Percentiles rank a stretch among this genome's conserved stretches.
phyloP scores from a whole-genome alignment of 2,329 filamentous ascomycete genomes.

The Podosphaera xanthii region DNA sequence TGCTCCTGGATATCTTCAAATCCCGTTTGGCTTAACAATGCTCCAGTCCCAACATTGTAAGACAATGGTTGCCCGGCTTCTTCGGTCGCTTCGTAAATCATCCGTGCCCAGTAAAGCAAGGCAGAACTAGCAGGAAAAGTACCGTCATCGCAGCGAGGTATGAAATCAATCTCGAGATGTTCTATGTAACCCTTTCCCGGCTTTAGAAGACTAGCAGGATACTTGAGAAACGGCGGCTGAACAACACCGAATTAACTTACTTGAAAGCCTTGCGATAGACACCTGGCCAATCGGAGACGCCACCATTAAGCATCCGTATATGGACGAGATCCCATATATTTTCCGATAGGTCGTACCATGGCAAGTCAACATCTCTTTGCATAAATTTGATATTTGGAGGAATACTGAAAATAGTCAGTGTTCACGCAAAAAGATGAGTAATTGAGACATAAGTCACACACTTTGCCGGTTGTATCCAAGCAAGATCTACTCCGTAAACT shows the following conservation, averaged over 20 bases:
- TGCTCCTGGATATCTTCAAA: constrained; percentile 61
- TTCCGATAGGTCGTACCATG: constrained; percentile 32
- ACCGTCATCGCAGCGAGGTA: constrained; percentile 47
- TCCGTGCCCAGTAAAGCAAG: constrained; percentile 45
- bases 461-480: constrained; percentile 34
- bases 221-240: not conserved
- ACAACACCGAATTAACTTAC: constrained; percentile 19
- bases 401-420: constrained; percentile 27
- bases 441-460: constrained; percentile 15
- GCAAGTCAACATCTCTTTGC: constrained; percentile 55
- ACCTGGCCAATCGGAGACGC: constrained; percentile 51
- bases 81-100: constrained; percentile 44
- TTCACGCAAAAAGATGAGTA: not conserved
- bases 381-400: constrained; percentile 45
- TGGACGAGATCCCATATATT: constrained; percentile 48
- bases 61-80: constrained; percentile 39
- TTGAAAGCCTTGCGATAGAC: constrained; percentile 49
- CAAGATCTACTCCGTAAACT: constrained; percentile 37
- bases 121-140: constrained; percentile 32
- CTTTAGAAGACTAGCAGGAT: constrained; percentile 39
- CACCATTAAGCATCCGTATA: constrained; percentile 56
- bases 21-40: constrained; percentile 42
- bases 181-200: constrained; percentile 59
- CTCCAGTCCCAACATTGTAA: constrained; percentile 36
- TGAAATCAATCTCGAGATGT: constrained; percentile 73